Conservation (phyloP, 352 stramenopile species). For the Phytopythium helicoides region DNA sequence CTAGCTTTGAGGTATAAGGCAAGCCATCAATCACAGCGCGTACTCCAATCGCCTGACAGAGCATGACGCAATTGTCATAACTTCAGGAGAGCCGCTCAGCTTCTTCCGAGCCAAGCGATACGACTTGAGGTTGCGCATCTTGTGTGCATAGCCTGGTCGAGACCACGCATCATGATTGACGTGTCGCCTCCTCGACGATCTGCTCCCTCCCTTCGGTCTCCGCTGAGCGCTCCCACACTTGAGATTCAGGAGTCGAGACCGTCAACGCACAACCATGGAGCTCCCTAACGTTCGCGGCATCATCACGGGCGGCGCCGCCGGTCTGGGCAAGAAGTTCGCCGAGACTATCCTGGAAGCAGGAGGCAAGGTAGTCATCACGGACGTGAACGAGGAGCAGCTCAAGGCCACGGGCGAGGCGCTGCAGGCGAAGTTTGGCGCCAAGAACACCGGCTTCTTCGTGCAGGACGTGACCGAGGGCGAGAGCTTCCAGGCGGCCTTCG, state of each 20-base stretch:
- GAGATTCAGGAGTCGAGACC: background rate
- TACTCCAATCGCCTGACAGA: too few species aligned
- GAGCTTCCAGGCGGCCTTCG: constrained; percentile 42
- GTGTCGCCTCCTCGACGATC: background rate
- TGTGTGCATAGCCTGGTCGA: background rate
- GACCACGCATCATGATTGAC: too few species aligned
- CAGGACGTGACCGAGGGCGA: constrained; percentile 51
- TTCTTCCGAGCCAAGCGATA: too few species aligned
- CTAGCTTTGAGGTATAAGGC: too few species aligned
- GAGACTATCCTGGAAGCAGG: constrained; percentile 35
- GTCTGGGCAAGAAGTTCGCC: constrained; percentile 46
- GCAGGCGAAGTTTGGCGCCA: constrained; percentile 23
- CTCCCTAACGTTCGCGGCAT: constrained; percentile 36
- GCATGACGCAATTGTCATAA: too few species aligned
- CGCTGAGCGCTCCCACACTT: background rate
- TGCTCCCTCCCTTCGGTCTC: background rate
- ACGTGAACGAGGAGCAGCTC: constrained; percentile 41
- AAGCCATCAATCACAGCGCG: too few species aligned
- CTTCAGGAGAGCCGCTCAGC: too few species aligned
- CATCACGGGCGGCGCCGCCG: constrained; percentile 45
- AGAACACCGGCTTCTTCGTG: constrained; percentile 26
- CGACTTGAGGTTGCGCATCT: too few species aligned
- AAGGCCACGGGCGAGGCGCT: constrained; percentile 33
- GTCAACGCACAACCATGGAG: constrained; percentile 24
- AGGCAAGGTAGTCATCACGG: constrained; percentile 52